phyloP scores from a whole-genome alignment of 2,329 filamentous ascomycete genomes.

The Fusarium floridanum region DNA sequence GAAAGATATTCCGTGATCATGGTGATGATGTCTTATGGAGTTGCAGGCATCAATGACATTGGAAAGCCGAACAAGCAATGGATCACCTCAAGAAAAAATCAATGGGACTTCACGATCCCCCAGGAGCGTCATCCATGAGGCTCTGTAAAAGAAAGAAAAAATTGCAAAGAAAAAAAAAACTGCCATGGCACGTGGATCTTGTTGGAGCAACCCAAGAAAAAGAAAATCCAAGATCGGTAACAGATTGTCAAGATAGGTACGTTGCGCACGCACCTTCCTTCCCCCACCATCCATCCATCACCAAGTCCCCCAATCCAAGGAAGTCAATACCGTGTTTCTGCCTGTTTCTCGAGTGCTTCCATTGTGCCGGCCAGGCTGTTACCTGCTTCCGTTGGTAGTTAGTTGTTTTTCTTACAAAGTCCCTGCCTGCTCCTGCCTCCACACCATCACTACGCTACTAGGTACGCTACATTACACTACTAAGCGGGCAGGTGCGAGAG shows the following conservation, averaged over 20 bases:
- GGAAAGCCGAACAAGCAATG: neutral
- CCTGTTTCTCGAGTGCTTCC: conserved; percentile 6
- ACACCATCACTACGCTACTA: conserved; percentile 20
- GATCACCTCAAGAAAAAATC: neutral
- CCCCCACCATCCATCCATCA: conserved; percentile 42
- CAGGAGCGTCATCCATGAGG: conserved; percentile 25
- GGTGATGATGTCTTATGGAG: conserved; percentile 36
- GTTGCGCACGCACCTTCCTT: conserved; percentile 34
- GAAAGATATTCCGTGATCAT: conserved; percentile 14
- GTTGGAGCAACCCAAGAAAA: conserved; percentile 35
- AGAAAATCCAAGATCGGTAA: conserved; percentile 41
- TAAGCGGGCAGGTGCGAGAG: conserved; percentile 24
- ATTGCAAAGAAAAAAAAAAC: conserved; percentile 1
- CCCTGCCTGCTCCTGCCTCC: conserved; percentile 9
- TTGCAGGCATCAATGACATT: conserved; percentile 18
- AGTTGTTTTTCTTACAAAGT: neutral
- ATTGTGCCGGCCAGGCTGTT: neutral
- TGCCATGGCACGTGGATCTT: conserved; percentile 33
- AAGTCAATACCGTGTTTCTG: conserved; percentile 2
- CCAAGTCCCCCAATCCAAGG: neutral
- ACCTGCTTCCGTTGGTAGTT: neutral
- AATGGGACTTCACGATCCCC: conserved; percentile 1
- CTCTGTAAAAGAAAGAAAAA: conserved; percentile 23
- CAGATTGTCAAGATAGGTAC: conserved; percentile 43
- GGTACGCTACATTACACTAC: neutral